phyloP scores from a whole-genome alignment of 2,329 filamentous ascomycete species.

The Claviceps citrina region DNA sequence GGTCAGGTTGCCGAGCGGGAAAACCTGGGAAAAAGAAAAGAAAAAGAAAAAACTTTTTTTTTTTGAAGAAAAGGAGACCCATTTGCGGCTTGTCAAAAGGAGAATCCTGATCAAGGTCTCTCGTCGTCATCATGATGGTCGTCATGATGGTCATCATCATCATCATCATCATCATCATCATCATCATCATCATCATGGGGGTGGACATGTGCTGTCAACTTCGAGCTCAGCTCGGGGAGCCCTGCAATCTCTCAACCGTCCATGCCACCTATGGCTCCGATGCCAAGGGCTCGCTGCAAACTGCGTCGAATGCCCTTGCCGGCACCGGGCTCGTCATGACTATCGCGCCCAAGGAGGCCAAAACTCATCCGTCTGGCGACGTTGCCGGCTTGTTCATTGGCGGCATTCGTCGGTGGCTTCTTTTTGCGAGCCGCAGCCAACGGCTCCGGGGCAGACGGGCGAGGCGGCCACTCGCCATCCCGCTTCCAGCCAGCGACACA shows the following conservation, averaged over 20 bases:
- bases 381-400: constrained; percentile 14
- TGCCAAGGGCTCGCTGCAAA: constrained; percentile 29
- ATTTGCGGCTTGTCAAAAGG: no score
- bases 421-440: constrained; percentile 24
- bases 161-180: not conserved
- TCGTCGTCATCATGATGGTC: not conserved
- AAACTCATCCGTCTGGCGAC: constrained; percentile 31
- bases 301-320: constrained; percentile 30
- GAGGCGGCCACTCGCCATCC: constrained; percentile 78
- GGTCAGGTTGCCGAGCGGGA: no score
- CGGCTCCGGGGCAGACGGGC: constrained; percentile 27
- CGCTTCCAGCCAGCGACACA: constrained; percentile 86
- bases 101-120: not conserved
- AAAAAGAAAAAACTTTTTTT: no score
- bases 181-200: no score
- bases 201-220: no score
- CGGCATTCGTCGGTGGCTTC: constrained; percentile 15
- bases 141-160: not conserved
- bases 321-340: constrained; percentile 17
- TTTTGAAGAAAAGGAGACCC: no score
- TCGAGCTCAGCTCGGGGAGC: not conserved
- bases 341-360: constrained; percentile 29
- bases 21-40: no score
- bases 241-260: not conserved
- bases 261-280: constrained; percentile 14